Base-by-base conservation (phyloP, 1,284 basidiomycete genomes). In the Naganishia sp. region DNA sequence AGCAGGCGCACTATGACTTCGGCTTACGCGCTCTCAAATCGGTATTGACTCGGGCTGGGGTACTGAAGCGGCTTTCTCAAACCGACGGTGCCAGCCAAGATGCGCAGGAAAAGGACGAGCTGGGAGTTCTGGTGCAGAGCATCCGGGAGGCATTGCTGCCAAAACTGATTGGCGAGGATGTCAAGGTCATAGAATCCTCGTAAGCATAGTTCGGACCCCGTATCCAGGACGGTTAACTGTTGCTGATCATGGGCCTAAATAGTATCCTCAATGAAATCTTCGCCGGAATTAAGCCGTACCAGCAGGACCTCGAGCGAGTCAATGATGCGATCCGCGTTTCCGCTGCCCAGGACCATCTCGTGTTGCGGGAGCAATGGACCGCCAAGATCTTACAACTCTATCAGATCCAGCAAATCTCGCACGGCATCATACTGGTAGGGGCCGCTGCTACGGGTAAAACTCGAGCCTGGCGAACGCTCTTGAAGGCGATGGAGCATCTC, bases 361-460 rank as follows among this genome's bases (percentile, higher is more conserved):
- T 95, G 18, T 82, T 88, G 64, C 91, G 92, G 39, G 91, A 94
- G 55, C 85, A 87, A 28, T 99, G 97, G 95, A 85, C 93, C 60
- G 86, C 88, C 73, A 99, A 99, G 83, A 94, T 99, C 70, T 83
- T 99, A 31, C 96, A 99, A 79, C 85, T 99, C 15, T 99, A 98
- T 79, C 96, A 98, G 79, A 98, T 99, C 68, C 96, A 99, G 81
- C 97, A 95, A 83, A 99, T 99, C 69, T 94, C 97, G 73, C 97
- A 99, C 78, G 96, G 96, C 80, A 84, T 99, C 64, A 99, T 99
- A 94, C 95, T 99, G 90, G 96, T 99, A 57, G 96, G 96, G 2
- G 88, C 95, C 0, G 96, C 97, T 6, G 96, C 95, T 16, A 94
- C 87, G 50, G 97, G 96, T 49, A 99, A 99, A 82, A 96, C 91